Conservation (phyloP, 2,329 filamentous ascomycete species). For the Juglanconis sp. region DNA sequence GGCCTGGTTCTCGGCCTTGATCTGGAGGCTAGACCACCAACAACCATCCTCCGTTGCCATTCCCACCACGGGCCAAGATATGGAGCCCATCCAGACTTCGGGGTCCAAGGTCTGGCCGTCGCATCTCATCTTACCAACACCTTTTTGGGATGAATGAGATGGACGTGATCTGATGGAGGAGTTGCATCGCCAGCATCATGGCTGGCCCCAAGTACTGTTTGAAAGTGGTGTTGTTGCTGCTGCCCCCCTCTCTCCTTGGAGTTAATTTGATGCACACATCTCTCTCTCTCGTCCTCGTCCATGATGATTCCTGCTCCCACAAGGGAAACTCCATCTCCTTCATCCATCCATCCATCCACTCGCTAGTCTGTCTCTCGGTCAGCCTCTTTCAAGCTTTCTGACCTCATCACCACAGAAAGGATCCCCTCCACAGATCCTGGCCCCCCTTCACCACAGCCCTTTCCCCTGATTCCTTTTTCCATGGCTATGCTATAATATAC, state of each 20-base stretch:
- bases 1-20: neutral
- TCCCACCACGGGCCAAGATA: neutral
- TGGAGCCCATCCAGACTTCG: no score
- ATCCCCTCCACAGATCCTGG: conserved; percentile 9
- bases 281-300: neutral
- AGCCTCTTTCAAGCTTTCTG: neutral
- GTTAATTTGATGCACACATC: no score
- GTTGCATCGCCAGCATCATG: neutral
- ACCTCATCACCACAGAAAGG: neutral
- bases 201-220: neutral
- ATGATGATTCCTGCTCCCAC: neutral
- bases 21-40: neutral
- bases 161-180: neutral
- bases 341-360: neutral
- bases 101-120: neutral
- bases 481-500: conserved; percentile 3
- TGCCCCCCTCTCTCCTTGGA: no score
- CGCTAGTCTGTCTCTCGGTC: neutral
- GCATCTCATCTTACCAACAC: neutral
- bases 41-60: neutral
- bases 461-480: neutral
- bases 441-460: conserved; percentile 1
- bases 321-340: neutral
- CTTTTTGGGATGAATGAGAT: neutral
- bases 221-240: no score